These are phyloP conservation scores for Physcomitrellopsis africana DNA, from an alignment of 225 moss, liverwort and hornwort genomes.

Conservation along the genomic window DNA sequence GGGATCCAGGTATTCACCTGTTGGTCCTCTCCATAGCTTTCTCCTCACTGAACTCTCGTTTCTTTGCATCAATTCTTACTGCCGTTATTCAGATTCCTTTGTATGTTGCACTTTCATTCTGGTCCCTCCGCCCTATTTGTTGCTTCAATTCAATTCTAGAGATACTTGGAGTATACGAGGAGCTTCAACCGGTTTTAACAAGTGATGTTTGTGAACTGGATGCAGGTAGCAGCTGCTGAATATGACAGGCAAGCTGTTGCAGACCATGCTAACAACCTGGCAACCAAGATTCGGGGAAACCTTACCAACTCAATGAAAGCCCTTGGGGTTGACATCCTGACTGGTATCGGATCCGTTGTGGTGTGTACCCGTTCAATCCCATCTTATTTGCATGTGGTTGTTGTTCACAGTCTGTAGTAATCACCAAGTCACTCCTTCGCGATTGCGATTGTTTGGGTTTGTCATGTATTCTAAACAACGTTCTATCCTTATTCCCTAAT, in stretches of 20 bases:
- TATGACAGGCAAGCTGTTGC: constrained; percentile 89
- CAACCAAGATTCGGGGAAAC: constrained; percentile 88
- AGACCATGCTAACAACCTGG: constrained; percentile 86
- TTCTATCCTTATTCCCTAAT: too few relatives aligned
- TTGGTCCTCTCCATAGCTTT: not conserved
- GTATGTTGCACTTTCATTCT: too few relatives aligned
- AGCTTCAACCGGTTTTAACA: not conserved
- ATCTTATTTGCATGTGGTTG: constrained; percentile 4
- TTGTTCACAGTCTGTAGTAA: not conserved
- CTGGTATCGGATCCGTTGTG: constrained; percentile 84
- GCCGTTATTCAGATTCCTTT: not conserved
- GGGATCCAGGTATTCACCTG: constrained; percentile 76
- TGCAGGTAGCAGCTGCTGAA: constrained; percentile 80
- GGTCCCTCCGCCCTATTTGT: too few relatives aligned
- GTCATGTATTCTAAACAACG: too few relatives aligned
- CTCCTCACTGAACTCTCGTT: not conserved
- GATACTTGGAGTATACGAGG: not conserved
- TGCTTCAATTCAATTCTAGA: not conserved
- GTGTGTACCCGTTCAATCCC: constrained; percentile 38
- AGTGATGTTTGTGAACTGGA: constrained; percentile 17
- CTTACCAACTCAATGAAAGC: constrained; percentile 95
- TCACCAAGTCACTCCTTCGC: not conserved
- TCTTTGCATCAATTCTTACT: not conserved
- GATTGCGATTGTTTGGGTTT: too few relatives aligned
- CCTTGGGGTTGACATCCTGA: constrained; percentile 87